These are phyloP conservation scores for Spergularia azorica DNA, from an alignment of 179 eudicot genomes.

Conservation along the genomic window DNA sequence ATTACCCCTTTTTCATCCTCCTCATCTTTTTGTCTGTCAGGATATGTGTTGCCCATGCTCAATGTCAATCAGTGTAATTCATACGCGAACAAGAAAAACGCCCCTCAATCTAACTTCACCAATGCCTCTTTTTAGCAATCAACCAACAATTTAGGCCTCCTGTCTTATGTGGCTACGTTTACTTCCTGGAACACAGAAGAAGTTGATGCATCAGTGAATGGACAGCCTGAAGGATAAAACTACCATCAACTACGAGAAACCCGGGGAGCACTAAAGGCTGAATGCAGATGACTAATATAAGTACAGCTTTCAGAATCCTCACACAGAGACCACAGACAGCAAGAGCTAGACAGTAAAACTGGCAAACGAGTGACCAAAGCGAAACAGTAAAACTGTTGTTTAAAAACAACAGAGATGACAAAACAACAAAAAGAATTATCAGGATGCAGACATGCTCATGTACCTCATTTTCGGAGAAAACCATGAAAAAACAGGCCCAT, in stretches of 20 bases:
- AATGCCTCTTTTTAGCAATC: neutral
- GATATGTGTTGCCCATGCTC: constrained; percentile 42
- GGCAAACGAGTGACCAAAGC: neutral
- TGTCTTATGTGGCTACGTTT: constrained; percentile 7
- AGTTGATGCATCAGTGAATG: constrained; percentile 14
- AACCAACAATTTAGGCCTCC: neutral
- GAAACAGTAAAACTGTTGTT: neutral
- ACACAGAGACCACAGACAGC: neutral
- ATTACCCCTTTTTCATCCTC: constrained; percentile 27
- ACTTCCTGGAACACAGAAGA: constrained; percentile 24
- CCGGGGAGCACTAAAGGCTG: neutral
- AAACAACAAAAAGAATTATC: too few species aligned
- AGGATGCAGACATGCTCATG: constrained; percentile 18
- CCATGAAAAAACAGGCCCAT: constrained; percentile 19
- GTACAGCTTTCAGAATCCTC: neutral
- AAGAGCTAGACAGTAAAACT: neutral
- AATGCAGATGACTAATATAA: neutral
- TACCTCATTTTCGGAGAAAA: constrained; percentile 11
- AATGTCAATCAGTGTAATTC: constrained; percentile 17
- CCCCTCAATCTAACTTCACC: neutral
- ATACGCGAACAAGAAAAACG: constrained; percentile 13
- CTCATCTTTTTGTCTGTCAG: constrained; percentile 36
- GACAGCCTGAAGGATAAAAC: constrained; percentile 9
- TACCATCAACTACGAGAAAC: neutral
- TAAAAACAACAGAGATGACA: neutral